A percentile compares a stretch with the other conserved stretches of the same genome.
phyloP scores from a whole-genome alignment of 352 stramenopile species.

The Phytopythium litorale region DNA sequence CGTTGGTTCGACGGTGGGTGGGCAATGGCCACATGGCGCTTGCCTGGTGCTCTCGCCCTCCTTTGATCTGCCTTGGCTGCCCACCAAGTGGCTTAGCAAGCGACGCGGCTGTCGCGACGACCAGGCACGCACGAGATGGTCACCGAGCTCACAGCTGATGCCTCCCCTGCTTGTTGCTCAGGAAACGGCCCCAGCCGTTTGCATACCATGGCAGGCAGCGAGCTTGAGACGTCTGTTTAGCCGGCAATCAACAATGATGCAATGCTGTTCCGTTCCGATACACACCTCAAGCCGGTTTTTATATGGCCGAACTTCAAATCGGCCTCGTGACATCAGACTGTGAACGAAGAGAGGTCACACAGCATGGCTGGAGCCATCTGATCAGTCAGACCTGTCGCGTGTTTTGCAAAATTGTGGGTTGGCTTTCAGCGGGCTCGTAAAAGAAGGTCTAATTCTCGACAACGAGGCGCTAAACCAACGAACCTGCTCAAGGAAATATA shows the following conservation, averaged over 20 bases:
- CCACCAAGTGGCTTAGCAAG: neutral
- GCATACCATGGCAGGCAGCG: too few relatives aligned
- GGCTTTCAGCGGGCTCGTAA: too few relatives aligned
- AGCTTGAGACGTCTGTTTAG: neutral
- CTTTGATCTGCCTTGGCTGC: neutral
- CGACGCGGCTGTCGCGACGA: neutral
- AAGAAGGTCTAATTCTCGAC: too few relatives aligned
- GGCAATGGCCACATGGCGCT: neutral
- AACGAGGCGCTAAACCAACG: too few relatives aligned
- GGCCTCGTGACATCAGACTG: neutral
- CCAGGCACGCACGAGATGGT: too few relatives aligned
- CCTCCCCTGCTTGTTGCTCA: neutral
- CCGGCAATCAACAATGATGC: conserved; percentile 1
- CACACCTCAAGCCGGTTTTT: neutral
- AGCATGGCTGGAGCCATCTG: neutral
- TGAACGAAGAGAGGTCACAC: neutral
- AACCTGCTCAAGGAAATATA: too few relatives aligned
- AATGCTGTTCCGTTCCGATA: conserved; percentile 1
- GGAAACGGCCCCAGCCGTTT: neutral
- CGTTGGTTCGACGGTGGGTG: neutral
- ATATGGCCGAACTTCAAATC: conserved; percentile 1
- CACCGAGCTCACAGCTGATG: neutral
- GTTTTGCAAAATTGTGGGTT: too few relatives aligned
- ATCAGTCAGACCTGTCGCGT: neutral
- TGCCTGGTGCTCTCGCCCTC: neutral